Base-by-base conservation (phyloP, 2,329 filamentous ascomycete species). In the Penicillium sclerotigenum region DNA sequence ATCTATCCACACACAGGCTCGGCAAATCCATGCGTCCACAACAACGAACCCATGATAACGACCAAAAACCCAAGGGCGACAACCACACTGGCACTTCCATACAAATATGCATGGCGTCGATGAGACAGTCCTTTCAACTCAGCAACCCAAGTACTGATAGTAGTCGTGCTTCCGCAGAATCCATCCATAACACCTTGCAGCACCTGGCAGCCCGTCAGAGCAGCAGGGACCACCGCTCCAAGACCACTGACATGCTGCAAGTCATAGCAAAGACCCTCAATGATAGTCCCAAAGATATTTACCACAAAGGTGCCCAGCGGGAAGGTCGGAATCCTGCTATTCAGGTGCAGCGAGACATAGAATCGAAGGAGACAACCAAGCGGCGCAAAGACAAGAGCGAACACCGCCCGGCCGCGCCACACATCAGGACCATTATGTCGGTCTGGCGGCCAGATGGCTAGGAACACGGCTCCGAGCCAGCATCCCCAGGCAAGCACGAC, bases 251-350 rank as follows among this genome's bases (percentile, higher is more conserved):
- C 78, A 66, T 90, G 91, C 61, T 91, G 89, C 48, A 96, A 75
- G 67, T 95, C 89, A 77, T 84, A 96, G 29, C 85, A 83, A 81
- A 91, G 86, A 14, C 84, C 91, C 47, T 95, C 72, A 16, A 96
- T 73, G 0, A 81, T 81, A 0, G 90, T 91, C 5, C 92, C 93
- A 14, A 87, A 71, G 5, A 95, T 79, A 67, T 97, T 97, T 28
- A 88, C 90, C 0, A 78, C 75, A 65, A 97, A 96, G 0, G 93
- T 97, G 2, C 93, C 93, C 0, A 97, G 72, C 0, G 93, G 93
- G 63, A 97, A 97, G 0, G 81, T 76, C 0, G 84, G 72, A 0
- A 85, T 63, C 20, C 83, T 79, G 0, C 82, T 77, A 65, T 97
- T 97, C n/a, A 96, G 81, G 24, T 78, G 72, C 7, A 89, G 69